Conservation (phyloP, 768 basidiomycete species). For the Lepiota venenata region DNA sequence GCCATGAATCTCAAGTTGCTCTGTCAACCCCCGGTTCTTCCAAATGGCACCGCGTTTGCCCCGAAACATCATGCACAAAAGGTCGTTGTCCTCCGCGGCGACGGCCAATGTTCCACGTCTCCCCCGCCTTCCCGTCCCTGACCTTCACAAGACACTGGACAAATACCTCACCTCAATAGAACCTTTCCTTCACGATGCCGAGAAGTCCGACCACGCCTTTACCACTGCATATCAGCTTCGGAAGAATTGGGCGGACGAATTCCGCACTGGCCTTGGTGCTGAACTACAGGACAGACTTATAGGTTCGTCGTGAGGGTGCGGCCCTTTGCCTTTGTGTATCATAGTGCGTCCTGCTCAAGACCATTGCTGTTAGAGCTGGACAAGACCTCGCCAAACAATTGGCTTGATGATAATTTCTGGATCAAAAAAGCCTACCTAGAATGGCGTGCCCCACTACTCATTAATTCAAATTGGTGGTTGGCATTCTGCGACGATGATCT, state of each 20-base stretch:
- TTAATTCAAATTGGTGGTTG: constrained; percentile 98
- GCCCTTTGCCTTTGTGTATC: constrained; percentile 11
- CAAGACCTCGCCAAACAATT: constrained; percentile 80
- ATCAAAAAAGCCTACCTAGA: constrained; percentile 82
- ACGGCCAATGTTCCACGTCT: constrained; percentile 29
- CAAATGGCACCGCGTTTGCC: neutral
- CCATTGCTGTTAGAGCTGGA: constrained; percentile 61
- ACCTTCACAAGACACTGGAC: constrained; percentile 69
- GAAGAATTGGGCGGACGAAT: constrained; percentile 61
- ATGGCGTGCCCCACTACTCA: constrained; percentile 78
- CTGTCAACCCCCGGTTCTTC: neutral
- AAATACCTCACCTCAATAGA: constrained; percentile 75
- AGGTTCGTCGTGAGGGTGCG: constrained; percentile 41
- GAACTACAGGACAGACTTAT: constrained; percentile 69
- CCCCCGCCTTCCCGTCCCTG: constrained; percentile 81
- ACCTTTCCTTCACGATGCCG: constrained; percentile 78
- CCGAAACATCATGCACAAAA: constrained; percentile 1
- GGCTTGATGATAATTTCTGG: constrained; percentile 96
- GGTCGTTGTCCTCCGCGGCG: neutral
- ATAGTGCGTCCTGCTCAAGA: constrained; percentile 15
- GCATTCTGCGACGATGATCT: constrained; percentile 71
- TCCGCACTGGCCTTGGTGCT: constrained; percentile 66
- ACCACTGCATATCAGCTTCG: constrained; percentile 55
- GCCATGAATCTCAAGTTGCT: constrained; percentile 12
- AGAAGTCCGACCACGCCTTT: constrained; percentile 48